Evolutionary conservation across 2,329 filamentous ascomycete species (phyloP).

Genomic region (Ophiocordyceps unilateralis): DNA sequence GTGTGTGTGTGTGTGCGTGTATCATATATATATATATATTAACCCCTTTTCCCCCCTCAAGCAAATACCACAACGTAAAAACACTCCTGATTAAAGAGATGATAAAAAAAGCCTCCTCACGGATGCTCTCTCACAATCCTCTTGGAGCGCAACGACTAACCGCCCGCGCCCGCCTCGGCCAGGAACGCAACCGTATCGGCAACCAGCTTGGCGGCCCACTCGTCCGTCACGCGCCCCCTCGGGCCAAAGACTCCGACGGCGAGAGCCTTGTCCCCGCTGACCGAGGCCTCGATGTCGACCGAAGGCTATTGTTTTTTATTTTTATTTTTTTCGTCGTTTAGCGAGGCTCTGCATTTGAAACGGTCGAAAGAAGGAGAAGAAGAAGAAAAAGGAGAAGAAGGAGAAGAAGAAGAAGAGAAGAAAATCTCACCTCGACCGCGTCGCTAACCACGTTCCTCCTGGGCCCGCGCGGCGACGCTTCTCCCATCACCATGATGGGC

Average conservation of each 20-base stretch:
- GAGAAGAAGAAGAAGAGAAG: too few relatives aligned
- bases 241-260: slow-evolving; percentile 25
- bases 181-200: slow-evolving; percentile 8
- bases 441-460: not conserved
- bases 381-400: too few relatives aligned
- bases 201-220: slow-evolving; percentile 11
- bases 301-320: slow-evolving; percentile 10
- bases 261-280: slow-evolving; percentile 12
- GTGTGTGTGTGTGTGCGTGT: too few relatives aligned
- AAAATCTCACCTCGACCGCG: not conserved
- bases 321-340: not conserved
- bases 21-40: too few relatives aligned
- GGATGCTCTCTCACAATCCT: not conserved
- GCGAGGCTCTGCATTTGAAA: too few relatives aligned
- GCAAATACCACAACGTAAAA: too few relatives aligned
- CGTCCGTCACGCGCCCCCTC: slow-evolving; percentile 7
- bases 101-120: too few relatives aligned
- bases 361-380: not conserved
- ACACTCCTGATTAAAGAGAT: too few relatives aligned
- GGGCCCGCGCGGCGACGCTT: not conserved
- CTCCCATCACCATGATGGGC: not conserved
- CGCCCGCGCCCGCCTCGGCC: not conserved
- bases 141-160: too few relatives aligned
- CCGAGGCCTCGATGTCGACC: slow-evolving; percentile 22
- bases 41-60: not conserved